Evolutionary conservation across 306 rosid species (phyloP).

Genomic region (Sesbania bispinosa): DNA sequence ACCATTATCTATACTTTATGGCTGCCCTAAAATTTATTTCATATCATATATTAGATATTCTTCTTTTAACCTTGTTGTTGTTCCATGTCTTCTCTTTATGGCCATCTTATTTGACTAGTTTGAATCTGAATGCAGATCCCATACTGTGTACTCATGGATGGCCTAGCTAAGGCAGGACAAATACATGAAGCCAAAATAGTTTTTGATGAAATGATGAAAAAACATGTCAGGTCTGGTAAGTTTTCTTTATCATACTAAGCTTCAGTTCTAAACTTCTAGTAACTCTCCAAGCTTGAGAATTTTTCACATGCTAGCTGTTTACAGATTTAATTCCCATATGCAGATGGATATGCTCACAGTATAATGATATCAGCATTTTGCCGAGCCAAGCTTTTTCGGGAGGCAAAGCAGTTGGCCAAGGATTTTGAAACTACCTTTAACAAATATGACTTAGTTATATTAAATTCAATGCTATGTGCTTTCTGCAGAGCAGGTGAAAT

Average conservation of each 20-base stretch:
- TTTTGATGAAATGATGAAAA: conserved; percentile 65
- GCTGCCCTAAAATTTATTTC: conserved; percentile 11
- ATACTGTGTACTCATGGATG: conserved; percentile 80
- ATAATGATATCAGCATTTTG: conserved; percentile 90
- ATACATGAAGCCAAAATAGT: conserved; percentile 66
- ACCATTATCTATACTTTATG: background rate
- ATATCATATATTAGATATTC: background rate
- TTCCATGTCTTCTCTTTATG: conserved; percentile 4
- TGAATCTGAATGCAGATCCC: conserved; percentile 62
- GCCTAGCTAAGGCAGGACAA: conserved; percentile 72
- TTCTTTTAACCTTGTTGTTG: background rate
- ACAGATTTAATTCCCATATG: conserved; percentile 26
- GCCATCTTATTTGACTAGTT: background rate
- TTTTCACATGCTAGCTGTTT: conserved; percentile 21
- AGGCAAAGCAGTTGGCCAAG: conserved; percentile 80
- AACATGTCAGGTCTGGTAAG: conserved; percentile 63
- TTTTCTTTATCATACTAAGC: background rate
- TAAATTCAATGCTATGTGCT: conserved; percentile 90
- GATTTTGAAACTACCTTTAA: conserved; percentile 66
- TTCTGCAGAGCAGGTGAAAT: conserved; percentile 95
- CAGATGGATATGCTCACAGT: conserved; percentile 95
- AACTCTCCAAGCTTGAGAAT: background rate
- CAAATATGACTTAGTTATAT: conserved; percentile 81
- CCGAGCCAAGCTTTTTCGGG: conserved; percentile 77
- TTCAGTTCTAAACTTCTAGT: conserved; percentile 10